Evolutionary conservation across 2,329 filamentous ascomycete genomes (phyloP).

Genomic region (Aspergillus pseudonomiae): DNA sequence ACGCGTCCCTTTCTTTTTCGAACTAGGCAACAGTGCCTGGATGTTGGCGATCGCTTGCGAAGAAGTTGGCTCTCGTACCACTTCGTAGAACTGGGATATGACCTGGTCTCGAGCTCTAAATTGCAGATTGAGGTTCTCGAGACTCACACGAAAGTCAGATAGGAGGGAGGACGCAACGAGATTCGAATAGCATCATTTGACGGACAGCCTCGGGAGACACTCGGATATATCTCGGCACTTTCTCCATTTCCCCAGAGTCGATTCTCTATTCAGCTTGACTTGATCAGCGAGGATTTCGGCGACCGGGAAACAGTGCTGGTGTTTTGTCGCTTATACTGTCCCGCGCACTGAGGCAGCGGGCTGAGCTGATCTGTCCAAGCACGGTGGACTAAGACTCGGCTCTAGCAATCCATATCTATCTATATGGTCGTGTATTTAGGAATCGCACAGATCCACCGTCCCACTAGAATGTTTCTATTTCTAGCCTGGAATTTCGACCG

Average conservation of each 20-base stretch:
- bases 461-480: not conserved
- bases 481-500: not conserved
- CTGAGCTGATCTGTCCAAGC: not conserved
- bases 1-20: not conserved
- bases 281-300: not conserved
- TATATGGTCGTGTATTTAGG: not conserved
- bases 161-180: not conserved
- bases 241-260: not conserved
- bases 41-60: not conserved
- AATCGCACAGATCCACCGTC: not conserved
- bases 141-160: not conserved
- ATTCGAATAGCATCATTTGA: not conserved
- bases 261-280: not conserved
- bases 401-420: not conserved
- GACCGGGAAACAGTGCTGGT: not conserved
- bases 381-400: no score
- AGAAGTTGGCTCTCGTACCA: not conserved
- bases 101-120: not conserved
- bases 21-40: not conserved
- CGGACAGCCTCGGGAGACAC: not conserved
- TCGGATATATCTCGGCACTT: not conserved
- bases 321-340: not conserved
- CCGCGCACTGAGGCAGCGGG: not conserved
- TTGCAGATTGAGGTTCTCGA: not conserved
- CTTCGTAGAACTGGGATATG: not conserved